Percentiles rank a stretch among this genome's conserved stretches.
Evolutionary conservation across 371 early-diverging fungal species (phyloP).

Genomic region (Circinella minor): DNA sequence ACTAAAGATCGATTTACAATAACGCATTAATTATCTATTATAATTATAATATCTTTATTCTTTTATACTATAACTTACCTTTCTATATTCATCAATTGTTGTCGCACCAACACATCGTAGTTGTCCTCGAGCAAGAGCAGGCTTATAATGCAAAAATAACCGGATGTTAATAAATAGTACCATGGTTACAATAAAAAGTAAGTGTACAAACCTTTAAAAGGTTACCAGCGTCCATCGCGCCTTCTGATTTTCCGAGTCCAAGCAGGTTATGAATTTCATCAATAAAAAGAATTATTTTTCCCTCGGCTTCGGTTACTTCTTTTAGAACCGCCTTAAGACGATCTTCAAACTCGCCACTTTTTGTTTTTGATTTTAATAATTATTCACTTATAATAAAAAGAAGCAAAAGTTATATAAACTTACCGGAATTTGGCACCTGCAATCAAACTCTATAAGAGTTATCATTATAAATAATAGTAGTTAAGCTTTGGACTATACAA

Average conservation of each 20-base stretch:
- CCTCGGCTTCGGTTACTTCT: slow-evolving; percentile 74
- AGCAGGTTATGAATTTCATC: slow-evolving; percentile 87
- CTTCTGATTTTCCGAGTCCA: slow-evolving; percentile 80
- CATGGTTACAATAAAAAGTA: not conserved
- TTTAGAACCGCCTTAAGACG: slow-evolving; percentile 78
- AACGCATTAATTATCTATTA: too few species aligned
- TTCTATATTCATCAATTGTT: slow-evolving; percentile 88
- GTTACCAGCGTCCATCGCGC: slow-evolving; percentile 82
- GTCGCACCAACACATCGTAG: slow-evolving; percentile 90
- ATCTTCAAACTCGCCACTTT: slow-evolving; percentile 87
- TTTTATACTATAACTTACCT: slow-evolving; percentile 14
- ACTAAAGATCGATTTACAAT: slow-evolving; percentile 19
- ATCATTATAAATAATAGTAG: not conserved
- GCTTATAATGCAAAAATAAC: slow-evolving; percentile 37
- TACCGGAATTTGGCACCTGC: slow-evolving; percentile 82
- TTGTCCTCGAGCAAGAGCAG: slow-evolving; percentile 81
- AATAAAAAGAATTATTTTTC: slow-evolving; percentile 82
- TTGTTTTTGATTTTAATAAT: not conserved
- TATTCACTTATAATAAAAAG: not conserved
- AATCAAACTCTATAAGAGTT: slow-evolving; percentile 56
- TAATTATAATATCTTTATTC: too few species aligned
- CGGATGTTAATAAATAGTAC: not conserved
- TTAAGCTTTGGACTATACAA: too few species aligned
- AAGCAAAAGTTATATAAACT: not conserved
- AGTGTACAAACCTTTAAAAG: slow-evolving; percentile 63